Conservation (phyloP, 352 stramenopile genomes). For the Blastocystis sp. region DNA sequence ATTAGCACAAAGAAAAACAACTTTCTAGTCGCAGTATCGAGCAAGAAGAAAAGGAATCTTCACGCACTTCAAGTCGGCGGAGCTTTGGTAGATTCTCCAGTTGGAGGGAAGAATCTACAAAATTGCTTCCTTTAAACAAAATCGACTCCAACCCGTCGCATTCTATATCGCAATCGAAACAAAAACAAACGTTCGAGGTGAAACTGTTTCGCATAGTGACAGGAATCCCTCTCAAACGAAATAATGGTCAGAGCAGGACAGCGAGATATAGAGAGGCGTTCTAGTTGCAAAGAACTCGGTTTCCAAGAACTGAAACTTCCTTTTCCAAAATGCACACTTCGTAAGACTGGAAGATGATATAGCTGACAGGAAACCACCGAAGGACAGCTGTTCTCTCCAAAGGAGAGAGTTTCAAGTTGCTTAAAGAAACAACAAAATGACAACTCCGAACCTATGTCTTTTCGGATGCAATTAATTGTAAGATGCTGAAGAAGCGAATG, state of each 20-base stretch:
- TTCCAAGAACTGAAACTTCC: not conserved
- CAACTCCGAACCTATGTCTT: no score
- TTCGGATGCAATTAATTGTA: not conserved
- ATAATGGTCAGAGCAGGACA: not conserved
- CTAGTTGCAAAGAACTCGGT: not conserved
- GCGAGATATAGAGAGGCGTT: not conserved
- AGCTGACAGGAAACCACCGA: not conserved
- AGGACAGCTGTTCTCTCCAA: not conserved
- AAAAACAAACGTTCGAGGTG: not conserved
- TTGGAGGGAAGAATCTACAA: not conserved
- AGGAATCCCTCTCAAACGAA: not conserved
- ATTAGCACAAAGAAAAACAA: not conserved
- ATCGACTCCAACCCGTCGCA: not conserved
- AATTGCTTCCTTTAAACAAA: not conserved
- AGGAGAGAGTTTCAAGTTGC: not conserved
- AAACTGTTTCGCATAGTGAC: not conserved
- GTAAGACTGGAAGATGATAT: not conserved
- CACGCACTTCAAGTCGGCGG: not conserved
- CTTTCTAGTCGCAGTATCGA: not conserved
- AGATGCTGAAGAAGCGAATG: not conserved
- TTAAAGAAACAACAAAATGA: no score
- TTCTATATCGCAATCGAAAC: not conserved
- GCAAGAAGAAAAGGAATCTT: not conserved
- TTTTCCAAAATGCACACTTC: not conserved
- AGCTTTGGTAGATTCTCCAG: not conserved